Percentiles rank a stretch among this genome's conserved stretches.
Conservation (phyloP, 352 stramenopile genomes). For the Pseudoperonospora humuli region DNA sequence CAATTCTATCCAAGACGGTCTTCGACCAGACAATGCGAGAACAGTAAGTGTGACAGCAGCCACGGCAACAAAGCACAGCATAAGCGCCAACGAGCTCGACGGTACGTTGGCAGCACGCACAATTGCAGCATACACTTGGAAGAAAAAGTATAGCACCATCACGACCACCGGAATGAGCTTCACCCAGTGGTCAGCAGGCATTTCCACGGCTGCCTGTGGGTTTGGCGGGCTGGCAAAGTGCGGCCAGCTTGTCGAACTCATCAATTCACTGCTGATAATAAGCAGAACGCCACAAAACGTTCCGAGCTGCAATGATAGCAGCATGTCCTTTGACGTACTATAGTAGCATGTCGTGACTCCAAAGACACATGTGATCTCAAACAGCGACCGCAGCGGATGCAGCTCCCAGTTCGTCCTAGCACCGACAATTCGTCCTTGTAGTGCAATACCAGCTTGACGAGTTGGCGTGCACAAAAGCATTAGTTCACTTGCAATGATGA, state of each 20-base stretch:
- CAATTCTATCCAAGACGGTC: slow-evolving; percentile 32
- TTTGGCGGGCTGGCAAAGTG: slow-evolving; percentile 16
- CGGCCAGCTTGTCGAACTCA: slow-evolving; percentile 19
- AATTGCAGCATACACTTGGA: slow-evolving; percentile 46
- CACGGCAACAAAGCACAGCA: slow-evolving; percentile 39
- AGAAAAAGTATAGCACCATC: slow-evolving; percentile 55
- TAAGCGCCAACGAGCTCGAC: slow-evolving; percentile 26
- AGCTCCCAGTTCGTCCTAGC: slow-evolving; percentile 57
- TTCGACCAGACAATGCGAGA: slow-evolving; percentile 39
- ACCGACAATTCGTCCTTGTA: slow-evolving; percentile 70
- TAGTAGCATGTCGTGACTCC: slow-evolving; percentile 51
- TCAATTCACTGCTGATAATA: slow-evolving; percentile 49
- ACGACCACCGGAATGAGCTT: slow-evolving; percentile 59
- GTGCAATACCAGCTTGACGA: slow-evolving; percentile 41
- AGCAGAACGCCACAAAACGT: slow-evolving; percentile 51
- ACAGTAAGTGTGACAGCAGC: slow-evolving; percentile 38
- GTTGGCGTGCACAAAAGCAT: slow-evolving; percentile 64
- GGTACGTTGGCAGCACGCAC: slow-evolving; percentile 36
- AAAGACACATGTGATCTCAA: slow-evolving; percentile 51
- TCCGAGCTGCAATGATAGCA: slow-evolving; percentile 64
- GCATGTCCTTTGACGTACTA: slow-evolving; percentile 44
- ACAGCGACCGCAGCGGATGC: slow-evolving; percentile 47
- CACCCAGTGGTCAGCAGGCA: slow-evolving; percentile 67
- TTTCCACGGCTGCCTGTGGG: slow-evolving; percentile 27
- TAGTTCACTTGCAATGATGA: slow-evolving; percentile 72